A percentile compares a stretch with the other conserved stretches of the same genome.
Conservation (phyloP, 1,284 basidiomycete genomes). For the Pseudozyma flocculosa region DNA sequence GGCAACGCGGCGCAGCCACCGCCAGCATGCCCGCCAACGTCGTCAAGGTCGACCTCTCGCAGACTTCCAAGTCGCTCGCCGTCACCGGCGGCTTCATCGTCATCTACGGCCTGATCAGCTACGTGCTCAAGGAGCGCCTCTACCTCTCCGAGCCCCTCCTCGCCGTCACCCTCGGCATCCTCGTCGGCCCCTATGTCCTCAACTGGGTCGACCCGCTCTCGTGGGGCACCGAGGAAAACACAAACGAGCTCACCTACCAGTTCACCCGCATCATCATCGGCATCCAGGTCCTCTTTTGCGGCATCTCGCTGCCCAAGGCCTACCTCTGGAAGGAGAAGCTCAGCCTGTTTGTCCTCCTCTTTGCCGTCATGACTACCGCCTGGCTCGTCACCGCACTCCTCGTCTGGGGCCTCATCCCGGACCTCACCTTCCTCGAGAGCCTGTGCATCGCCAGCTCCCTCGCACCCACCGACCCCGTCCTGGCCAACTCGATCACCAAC, state of each 20-base stretch:
- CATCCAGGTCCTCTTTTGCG: constrained; percentile 59
- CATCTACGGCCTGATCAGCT: constrained; percentile 54
- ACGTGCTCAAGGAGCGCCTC: constrained; percentile 51
- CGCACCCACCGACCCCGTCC: constrained; percentile 60
- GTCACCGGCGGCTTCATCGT: constrained; percentile 55
- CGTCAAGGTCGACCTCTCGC: constrained; percentile 43
- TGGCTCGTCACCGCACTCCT: constrained; percentile 59
- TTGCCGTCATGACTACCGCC: constrained; percentile 59
- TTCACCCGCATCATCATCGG: constrained; percentile 57
- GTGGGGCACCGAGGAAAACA: constrained; percentile 40
- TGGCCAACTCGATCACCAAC: constrained; percentile 58
- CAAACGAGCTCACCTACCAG: constrained; percentile 58
- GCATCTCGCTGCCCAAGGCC: constrained; percentile 58
- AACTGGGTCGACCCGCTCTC: constrained; percentile 52
- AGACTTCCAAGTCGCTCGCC: constrained; percentile 49
- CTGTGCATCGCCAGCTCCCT: constrained; percentile 59
- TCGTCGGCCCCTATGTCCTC: constrained; percentile 52
- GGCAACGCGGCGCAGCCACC: too few relatives aligned
- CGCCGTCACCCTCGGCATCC: constrained; percentile 49
- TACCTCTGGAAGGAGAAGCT: constrained; percentile 52
- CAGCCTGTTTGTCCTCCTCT: constrained; percentile 56
- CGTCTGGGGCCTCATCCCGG: constrained; percentile 56
- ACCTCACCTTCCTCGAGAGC: constrained; percentile 58
- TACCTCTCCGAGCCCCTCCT: constrained; percentile 56
- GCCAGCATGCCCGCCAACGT: too few relatives aligned